A percentile compares a stretch with the other conserved stretches of the same genome.
Conservation (phyloP, 345 rosid genomes). For the Syzygium aqueum region DNA sequence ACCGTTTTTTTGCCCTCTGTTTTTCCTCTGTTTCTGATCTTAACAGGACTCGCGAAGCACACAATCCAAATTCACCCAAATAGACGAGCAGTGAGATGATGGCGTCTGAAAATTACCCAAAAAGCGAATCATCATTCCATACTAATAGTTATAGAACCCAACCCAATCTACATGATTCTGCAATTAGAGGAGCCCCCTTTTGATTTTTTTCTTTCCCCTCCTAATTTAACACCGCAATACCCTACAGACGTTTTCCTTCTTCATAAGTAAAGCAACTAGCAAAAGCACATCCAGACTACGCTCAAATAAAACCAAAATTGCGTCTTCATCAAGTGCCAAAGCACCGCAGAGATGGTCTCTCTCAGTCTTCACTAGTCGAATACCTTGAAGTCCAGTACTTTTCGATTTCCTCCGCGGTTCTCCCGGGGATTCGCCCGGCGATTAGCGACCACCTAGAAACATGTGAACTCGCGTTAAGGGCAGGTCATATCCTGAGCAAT, state of each 20-base stretch:
- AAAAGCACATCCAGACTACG: not conserved
- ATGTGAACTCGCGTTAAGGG: not conserved
- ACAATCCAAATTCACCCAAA: not conserved
- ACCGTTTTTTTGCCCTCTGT: not conserved
- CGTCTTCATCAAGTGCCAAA: not conserved
- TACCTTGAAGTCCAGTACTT: conserved; percentile 30
- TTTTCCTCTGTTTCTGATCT: not conserved
- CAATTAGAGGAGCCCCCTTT: not conserved
- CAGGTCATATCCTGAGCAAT: not conserved
- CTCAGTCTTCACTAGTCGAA: conserved; percentile 15
- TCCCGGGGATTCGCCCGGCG: conserved; percentile 38
- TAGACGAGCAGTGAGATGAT: not conserved
- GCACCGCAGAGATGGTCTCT: not conserved
- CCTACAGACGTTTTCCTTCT: not conserved
- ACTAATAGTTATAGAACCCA: not conserved
- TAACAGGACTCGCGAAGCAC: not conserved
- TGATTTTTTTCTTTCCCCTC: not conserved
- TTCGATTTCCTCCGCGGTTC: conserved; percentile 40
- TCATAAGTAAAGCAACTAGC: not conserved
- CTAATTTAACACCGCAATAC: not conserved
- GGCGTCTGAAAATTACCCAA: not conserved
- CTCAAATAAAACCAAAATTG: not conserved
- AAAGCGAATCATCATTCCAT: not conserved
- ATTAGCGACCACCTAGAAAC: conserved; percentile 24
- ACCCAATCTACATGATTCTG: not conserved